Evolutionary conservation across 1,284 basidiomycete species (phyloP).

Genomic region (Ganoderma meredithae): DNA sequence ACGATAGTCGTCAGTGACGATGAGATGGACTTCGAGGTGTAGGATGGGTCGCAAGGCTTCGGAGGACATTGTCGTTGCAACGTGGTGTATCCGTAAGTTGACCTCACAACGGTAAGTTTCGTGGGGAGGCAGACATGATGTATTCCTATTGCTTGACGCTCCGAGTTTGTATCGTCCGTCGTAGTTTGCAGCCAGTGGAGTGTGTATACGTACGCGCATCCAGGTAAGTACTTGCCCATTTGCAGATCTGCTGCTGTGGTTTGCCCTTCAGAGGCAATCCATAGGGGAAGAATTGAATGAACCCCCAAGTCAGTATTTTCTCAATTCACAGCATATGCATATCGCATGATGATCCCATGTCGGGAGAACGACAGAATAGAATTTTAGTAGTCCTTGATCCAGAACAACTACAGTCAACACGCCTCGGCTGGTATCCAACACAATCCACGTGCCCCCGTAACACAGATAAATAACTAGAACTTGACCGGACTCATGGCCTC

Average conservation of each 20-base stretch:
- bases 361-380: not conserved
- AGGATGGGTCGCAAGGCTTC: not conserved
- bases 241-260: not conserved
- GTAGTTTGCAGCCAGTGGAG: not conserved
- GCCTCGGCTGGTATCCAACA: not conserved
- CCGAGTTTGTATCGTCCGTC: not conserved
- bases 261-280: no score
- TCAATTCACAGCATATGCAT: not conserved
- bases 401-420: not conserved
- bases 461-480: not conserved
- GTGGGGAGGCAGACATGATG: not conserved
- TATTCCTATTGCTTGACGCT: not conserved
- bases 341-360: not conserved
- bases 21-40: constrained; percentile 1
- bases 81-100: not conserved
- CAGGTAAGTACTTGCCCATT: not conserved
- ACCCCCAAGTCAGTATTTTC: no score
- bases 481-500: not conserved
- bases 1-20: not conserved
- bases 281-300: not conserved
- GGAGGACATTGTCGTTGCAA: not conserved
- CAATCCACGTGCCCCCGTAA: not conserved
- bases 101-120: not conserved
- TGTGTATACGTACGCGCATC: not conserved
- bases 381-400: not conserved